phyloP scores from a whole-genome alignment of 2,329 filamentous ascomycete species.

The Nemania sp. region DNA sequence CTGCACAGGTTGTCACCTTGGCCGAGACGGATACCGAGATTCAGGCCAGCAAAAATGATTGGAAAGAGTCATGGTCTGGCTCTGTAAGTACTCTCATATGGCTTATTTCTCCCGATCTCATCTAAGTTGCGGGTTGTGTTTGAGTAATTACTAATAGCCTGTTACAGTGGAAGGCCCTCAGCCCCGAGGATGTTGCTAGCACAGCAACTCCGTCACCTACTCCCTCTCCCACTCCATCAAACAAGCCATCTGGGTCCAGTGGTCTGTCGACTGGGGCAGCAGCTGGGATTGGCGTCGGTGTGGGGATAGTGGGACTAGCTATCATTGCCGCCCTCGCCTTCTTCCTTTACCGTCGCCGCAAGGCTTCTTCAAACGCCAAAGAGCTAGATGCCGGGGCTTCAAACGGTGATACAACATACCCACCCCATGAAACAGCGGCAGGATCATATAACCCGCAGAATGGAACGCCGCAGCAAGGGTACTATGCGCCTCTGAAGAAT shows the following conservation, averaged over 20 bases:
- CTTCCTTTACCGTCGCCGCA: constrained; percentile 38
- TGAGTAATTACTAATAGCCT: background rate
- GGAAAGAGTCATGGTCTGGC: constrained; percentile 41
- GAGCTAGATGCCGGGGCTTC: constrained; percentile 2
- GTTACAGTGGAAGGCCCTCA: constrained; percentile 36
- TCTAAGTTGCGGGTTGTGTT: background rate
- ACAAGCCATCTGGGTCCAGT: constrained; percentile 4
- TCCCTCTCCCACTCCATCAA: background rate
- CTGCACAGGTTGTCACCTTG: constrained; percentile 30
- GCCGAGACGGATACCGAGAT: constrained; percentile 28
- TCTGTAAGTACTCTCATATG: constrained; percentile 21
- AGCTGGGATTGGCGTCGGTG: constrained; percentile 44
- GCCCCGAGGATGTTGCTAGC: constrained; percentile 27
- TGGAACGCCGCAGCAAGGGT: constrained; percentile 28
- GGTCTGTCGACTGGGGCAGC: constrained; percentile 40
- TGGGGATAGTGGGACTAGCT: constrained; percentile 34
- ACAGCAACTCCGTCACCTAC: background rate
- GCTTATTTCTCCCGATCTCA: background rate
- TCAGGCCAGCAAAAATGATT: constrained; percentile 37
- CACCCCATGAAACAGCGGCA: constrained; percentile 15
- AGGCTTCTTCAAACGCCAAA: constrained; percentile 14
- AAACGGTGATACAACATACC: constrained; percentile 6
- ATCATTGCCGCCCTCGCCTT: constrained; percentile 32
- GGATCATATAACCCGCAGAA: constrained; percentile 13
- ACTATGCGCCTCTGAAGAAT: constrained; percentile 33